Percentiles rank a stretch among this genome's conserved stretches.
Conservation (phyloP, 768 basidiomycete genomes). For the Leccinum pellstonianum region DNA sequence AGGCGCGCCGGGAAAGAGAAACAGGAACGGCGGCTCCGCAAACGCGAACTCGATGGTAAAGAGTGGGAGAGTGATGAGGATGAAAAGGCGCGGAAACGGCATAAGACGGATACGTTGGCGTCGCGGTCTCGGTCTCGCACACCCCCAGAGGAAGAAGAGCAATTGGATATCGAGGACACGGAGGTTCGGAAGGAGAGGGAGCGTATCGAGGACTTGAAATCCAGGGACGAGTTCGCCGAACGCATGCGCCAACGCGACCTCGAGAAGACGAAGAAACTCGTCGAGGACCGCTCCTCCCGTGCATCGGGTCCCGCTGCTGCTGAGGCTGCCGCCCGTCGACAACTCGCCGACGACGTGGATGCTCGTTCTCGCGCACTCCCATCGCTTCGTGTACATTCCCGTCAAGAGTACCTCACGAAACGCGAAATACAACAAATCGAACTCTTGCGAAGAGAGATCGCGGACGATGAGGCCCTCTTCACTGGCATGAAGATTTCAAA, state of each 20-base stretch:
- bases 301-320: slow-evolving; percentile 62
- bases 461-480: slow-evolving; percentile 91
- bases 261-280: slow-evolving; percentile 84
- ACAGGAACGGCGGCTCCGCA: slow-evolving; percentile 67
- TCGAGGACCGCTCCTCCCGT: slow-evolving; percentile 89
- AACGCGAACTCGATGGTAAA: slow-evolving; percentile 75
- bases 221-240: slow-evolving; percentile 92
- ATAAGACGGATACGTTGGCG: slow-evolving; percentile 47
- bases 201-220: slow-evolving; percentile 72
- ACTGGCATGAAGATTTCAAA: slow-evolving; percentile 88
- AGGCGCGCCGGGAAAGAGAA: slow-evolving; percentile 42
- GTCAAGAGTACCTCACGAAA: slow-evolving; percentile 95
- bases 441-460: slow-evolving; percentile 86
- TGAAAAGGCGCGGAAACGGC: slow-evolving; percentile 66
- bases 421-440: slow-evolving; percentile 97
- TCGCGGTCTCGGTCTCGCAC: slow-evolving; percentile 25
- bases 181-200: slow-evolving; percentile 69
- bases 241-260: slow-evolving; percentile 80
- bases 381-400: slow-evolving; percentile 80
- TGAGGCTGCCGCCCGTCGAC: slow-evolving; percentile 78
- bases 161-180: slow-evolving; percentile 69
- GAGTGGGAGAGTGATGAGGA: slow-evolving; percentile 95
- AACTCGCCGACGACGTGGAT: slow-evolving; percentile 75
- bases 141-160: slow-evolving; percentile 36
- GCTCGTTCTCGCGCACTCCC: slow-evolving; percentile 57